Conservation (phyloP, 257 asterid species). For the Capsicum rhomboideum region DNA sequence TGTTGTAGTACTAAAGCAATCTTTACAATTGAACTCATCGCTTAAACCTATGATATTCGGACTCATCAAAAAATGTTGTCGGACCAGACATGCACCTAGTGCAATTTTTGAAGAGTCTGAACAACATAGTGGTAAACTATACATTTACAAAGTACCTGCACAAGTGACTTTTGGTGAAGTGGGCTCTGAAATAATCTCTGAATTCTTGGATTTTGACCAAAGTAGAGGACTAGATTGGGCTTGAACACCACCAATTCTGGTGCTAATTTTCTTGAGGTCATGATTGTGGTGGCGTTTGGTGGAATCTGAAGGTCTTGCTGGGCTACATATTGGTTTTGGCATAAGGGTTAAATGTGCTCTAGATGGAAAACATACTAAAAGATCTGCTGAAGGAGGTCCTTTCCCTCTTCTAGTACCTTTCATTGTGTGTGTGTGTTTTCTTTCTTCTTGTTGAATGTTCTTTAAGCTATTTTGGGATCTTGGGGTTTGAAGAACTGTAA, state of each 20-base stretch:
- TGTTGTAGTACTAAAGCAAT: neutral
- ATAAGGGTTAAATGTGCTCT: conserved; percentile 65
- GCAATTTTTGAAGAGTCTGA: too few relatives aligned
- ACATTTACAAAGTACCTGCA: conserved; percentile 5
- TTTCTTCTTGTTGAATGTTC: neutral
- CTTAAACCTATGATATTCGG: too few relatives aligned
- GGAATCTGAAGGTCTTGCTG: conserved; percentile 46
- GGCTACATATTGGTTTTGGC: conserved; percentile 87
- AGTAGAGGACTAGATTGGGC: conserved; percentile 41
- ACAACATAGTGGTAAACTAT: neutral
- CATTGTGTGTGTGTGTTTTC: conserved; percentile 20
- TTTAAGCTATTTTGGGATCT: conserved; percentile 5
- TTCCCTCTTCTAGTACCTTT: conserved; percentile 50
- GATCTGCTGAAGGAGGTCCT: conserved; percentile 71
- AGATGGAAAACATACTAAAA: conserved; percentile 78
- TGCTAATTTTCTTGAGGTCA: conserved; percentile 16
- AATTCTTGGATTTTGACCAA: conserved; percentile 42
- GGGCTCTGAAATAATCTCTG: conserved; percentile 55
- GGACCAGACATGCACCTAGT: neutral
- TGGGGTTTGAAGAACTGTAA: neutral
- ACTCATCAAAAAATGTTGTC: neutral
- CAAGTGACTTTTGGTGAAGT: conserved; percentile 85
- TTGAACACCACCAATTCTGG: conserved; percentile 7
- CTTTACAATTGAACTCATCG: neutral
- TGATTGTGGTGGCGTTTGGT: conserved; percentile 29